Conservation (phyloP, 2,329 filamentous ascomycete genomes). For the Alternaria sp. region DNA sequence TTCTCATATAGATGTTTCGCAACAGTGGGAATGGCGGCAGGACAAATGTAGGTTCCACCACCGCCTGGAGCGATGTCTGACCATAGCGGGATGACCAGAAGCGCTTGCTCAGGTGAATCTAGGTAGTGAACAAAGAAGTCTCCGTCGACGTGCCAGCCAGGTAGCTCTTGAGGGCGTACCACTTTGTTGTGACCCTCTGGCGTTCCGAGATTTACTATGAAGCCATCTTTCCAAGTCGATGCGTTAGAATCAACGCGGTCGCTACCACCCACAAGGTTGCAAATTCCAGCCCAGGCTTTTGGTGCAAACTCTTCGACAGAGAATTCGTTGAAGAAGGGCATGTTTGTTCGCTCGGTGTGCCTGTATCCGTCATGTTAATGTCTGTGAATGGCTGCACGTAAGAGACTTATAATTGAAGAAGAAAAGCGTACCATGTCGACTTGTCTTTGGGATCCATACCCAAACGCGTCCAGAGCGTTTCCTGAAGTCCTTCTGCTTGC, state of each 20-base stretch:
- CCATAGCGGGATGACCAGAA: slow-evolving; percentile 72
- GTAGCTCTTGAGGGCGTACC: slow-evolving; percentile 59
- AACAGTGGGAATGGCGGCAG: slow-evolving; percentile 63
- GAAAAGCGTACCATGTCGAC: slow-evolving; percentile 61
- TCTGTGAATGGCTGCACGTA: not conserved
- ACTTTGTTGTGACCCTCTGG: slow-evolving; percentile 56
- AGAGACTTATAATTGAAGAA: not conserved
- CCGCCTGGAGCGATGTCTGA: slow-evolving; percentile 66
- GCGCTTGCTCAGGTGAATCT: slow-evolving; percentile 71
- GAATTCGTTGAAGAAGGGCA: slow-evolving; percentile 66
- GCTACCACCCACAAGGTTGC: slow-evolving; percentile 69
- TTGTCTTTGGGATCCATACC: slow-evolving; percentile 69
- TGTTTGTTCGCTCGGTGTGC: slow-evolving; percentile 65
- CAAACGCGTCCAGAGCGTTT: slow-evolving; percentile 67
- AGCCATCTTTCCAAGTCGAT: slow-evolving; percentile 68
- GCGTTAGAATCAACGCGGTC: slow-evolving; percentile 36
- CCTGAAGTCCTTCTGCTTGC: slow-evolving; percentile 56
- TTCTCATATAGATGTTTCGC: slow-evolving; percentile 65
- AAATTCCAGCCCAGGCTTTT: slow-evolving; percentile 70
- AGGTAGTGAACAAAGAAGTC: slow-evolving; percentile 77
- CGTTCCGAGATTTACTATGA: slow-evolving; percentile 73
- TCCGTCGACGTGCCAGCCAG: slow-evolving; percentile 72
- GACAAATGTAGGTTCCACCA: slow-evolving; percentile 70
- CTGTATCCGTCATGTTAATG: slow-evolving; percentile 12
- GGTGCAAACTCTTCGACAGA: slow-evolving; percentile 65